These are phyloP conservation scores for Aspergillus fumigatus DNA, from an alignment of 2,329 filamentous ascomycete species.

Conservation along the genomic window DNA sequence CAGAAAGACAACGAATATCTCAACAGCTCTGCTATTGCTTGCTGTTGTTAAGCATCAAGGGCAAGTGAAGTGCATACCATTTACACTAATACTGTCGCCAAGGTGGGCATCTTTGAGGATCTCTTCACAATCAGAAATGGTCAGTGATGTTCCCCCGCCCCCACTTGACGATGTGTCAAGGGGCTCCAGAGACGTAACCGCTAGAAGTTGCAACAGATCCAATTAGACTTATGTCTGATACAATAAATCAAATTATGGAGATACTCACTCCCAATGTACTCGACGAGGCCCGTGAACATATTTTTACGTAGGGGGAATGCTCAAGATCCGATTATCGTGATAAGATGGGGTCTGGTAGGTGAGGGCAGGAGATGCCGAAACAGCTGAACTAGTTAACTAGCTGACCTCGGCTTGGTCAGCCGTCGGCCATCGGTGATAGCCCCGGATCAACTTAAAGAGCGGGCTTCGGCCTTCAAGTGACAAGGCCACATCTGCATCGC, in stretches of 20 bases:
- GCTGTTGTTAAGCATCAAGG: background rate
- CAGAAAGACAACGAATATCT: background rate
- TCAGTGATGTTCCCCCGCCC: conserved; percentile 81
- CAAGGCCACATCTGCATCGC: background rate
- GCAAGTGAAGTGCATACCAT: conserved; percentile 54
- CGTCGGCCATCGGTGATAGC: conserved; percentile 11
- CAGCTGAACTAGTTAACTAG: conserved; percentile 9
- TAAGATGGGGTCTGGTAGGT: background rate
- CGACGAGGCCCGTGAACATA: conserved; percentile 97
- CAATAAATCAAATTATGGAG: conserved; percentile 5
- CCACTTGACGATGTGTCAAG: conserved; percentile 68
- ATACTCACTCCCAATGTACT: conserved; percentile 80
- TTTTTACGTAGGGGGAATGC: conserved; percentile 18
- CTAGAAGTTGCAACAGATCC: conserved; percentile 44
- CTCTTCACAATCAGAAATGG: conserved; percentile 68
- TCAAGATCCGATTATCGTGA: background rate
- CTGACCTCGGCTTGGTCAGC: conserved; percentile 22
- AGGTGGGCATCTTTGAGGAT: conserved; percentile 79
- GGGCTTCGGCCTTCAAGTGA: conserved; percentile 19
- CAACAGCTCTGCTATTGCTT: background rate
- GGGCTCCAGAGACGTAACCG: conserved; percentile 73
- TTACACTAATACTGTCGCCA: conserved; percentile 91
- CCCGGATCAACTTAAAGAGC: conserved; percentile 10
- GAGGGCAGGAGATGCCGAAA: background rate
- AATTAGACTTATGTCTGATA: conserved; percentile 1